phyloP scores from a whole-genome alignment of 108 stramenopile genomes.

The Fragilariopsis cylindrus region DNA sequence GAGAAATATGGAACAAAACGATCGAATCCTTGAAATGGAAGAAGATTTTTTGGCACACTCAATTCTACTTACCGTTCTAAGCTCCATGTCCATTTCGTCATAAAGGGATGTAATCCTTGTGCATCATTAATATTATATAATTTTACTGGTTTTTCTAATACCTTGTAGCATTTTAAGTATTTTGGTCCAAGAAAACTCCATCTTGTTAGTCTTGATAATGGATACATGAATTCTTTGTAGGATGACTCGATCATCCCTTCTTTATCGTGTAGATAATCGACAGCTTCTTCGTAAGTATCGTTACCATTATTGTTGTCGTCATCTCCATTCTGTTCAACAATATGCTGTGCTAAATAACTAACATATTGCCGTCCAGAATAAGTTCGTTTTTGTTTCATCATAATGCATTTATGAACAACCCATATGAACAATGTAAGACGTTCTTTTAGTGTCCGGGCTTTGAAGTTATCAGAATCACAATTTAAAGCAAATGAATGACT shows the following conservation, averaged over 20 bases:
- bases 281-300: constrained; percentile 7
- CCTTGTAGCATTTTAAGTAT: neutral
- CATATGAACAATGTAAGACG: neutral
- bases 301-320: constrained; percentile 13
- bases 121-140: constrained; percentile 52
- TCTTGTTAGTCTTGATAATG: neutral
- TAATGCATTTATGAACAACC: constrained; percentile 22
- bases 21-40: too few relatives aligned
- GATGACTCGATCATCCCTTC: neutral
- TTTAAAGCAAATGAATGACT: constrained; percentile 15
- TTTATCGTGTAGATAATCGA: neutral
- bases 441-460: neutral
- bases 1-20: too few relatives aligned
- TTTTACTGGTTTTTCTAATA: constrained; percentile 30
- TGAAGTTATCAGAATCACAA: neutral
- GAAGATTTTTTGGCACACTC: too few relatives aligned
- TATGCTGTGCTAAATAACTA: constrained; percentile 18
- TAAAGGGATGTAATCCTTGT: constrained; percentile 49
- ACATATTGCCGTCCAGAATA: constrained; percentile 13
- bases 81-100: constrained; percentile 57
- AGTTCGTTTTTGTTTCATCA: constrained; percentile 22
- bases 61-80: constrained; percentile 23
- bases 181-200: neutral
- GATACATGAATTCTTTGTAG: constrained; percentile 13
- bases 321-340: constrained; percentile 13